phyloP scores from a whole-genome alignment of 805 yeast species.

The Candida loeiensis region DNA sequence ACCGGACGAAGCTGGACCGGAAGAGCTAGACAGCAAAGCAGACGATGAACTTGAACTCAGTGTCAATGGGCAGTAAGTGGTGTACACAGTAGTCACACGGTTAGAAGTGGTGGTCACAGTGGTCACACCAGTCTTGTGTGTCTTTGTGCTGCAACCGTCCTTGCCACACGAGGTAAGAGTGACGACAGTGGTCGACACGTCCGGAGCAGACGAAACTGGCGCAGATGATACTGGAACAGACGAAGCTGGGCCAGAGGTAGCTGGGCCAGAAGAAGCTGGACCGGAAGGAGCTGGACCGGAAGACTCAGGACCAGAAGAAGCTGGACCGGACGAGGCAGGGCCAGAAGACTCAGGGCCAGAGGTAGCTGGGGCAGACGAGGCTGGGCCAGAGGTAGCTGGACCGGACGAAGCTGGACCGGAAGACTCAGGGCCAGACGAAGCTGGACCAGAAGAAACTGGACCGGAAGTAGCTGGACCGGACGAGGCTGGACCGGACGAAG shows the following conservation, averaged over 20 bases:
- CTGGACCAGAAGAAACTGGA: not conserved
- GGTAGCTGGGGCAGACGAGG: not conserved
- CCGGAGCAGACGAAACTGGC: not conserved
- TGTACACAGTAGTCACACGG: conserved; percentile 11
- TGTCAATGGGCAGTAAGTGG: conserved; percentile 18
- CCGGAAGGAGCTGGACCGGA: not conserved
- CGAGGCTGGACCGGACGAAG: not conserved
- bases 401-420: not conserved
- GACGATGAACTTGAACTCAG: not conserved
- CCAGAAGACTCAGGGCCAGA: not conserved
- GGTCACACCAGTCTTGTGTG: conserved; percentile 9
- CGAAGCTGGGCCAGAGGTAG: not conserved
- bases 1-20: not conserved
- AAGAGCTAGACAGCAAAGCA: not conserved
- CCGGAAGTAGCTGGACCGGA: not conserved
- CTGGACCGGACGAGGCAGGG: not conserved
- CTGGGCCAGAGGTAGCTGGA: not conserved
- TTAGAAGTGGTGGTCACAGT: conserved; percentile 11
- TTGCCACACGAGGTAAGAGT: conserved; percentile 4
- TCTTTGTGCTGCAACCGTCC: not conserved
- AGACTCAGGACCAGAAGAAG: not conserved
- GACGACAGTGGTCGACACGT: conserved; percentile 3
- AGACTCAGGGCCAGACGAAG: not conserved
- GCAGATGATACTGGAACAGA: not conserved
- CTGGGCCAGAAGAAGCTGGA: not conserved